phyloP scores from a whole-genome alignment of 306 rosid genomes.

The Vigna hirtella region DNA sequence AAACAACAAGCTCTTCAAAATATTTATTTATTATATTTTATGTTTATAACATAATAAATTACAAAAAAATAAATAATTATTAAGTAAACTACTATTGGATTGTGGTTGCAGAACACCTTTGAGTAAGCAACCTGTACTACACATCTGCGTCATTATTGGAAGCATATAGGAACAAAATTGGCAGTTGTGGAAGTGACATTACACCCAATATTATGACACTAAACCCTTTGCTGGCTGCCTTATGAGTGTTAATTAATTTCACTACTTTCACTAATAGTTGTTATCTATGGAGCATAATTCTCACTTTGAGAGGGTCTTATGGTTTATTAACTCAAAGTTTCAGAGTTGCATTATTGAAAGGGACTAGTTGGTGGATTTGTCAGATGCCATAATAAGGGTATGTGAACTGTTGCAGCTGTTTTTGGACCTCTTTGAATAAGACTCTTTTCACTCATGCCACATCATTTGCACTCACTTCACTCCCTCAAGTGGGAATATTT shows the following conservation, averaged over 20 bases:
- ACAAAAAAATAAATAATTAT: no score
- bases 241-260: slow-evolving; percentile 12
- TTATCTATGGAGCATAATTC: slow-evolving; percentile 36
- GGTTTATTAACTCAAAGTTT: slow-evolving; percentile 6
- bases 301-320: slow-evolving; percentile 13
- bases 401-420: slow-evolving; percentile 22
- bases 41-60: no score
- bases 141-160: slow-evolving; percentile 14
- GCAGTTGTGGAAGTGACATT: slow-evolving; percentile 45
- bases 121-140: background rate
- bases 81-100: no score
- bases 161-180: slow-evolving; percentile 36
- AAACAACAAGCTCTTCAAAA: no score
- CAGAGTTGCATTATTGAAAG: slow-evolving; percentile 9
- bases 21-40: no score
- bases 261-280: slow-evolving; percentile 7
- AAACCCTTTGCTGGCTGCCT: slow-evolving; percentile 2
- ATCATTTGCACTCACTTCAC: background rate
- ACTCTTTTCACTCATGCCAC: slow-evolving; percentile 11
- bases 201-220: slow-evolving; percentile 13
- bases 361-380: slow-evolving; percentile 40
- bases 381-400: slow-evolving; percentile 42
- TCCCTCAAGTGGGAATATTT: no score
- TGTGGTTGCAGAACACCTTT: background rate
- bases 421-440: slow-evolving; percentile 27